Evolutionary conservation across 495 filamentous ascomycete species (phyloP).

Genomic region (Lasiosphaeria miniovina): DNA sequence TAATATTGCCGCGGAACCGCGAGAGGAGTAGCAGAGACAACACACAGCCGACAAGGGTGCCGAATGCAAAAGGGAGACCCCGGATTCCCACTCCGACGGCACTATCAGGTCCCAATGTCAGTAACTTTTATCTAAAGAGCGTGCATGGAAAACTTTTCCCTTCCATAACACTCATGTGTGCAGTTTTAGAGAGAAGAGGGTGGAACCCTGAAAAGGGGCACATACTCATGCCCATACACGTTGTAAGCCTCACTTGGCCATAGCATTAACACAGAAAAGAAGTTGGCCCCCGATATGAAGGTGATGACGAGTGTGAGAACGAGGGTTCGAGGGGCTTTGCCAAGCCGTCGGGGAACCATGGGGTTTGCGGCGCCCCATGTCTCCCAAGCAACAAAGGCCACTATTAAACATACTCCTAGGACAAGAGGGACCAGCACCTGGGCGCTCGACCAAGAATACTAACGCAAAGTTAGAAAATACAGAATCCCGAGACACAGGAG

Average conservation of each 20-base stretch:
- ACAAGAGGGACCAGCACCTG: conserved; percentile 53
- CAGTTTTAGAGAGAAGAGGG: neutral
- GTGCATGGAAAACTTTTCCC: neutral
- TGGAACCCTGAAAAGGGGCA: neutral
- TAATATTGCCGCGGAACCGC: conserved; percentile 59
- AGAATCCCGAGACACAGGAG: neutral
- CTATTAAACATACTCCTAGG: conserved; percentile 54
- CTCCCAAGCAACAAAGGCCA: conserved; percentile 62
- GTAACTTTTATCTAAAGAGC: neutral
- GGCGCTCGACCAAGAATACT: conserved; percentile 37
- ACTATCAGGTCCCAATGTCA: conserved; percentile 10
- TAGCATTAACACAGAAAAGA: conserved; percentile 70
- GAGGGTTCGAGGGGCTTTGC: conserved; percentile 61
- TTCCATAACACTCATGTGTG: too few species aligned
- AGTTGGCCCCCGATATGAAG: conserved; percentile 71
- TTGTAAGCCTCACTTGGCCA: conserved; percentile 76
- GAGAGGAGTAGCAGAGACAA: conserved; percentile 61
- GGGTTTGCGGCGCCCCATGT: conserved; percentile 58
- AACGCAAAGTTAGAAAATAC: neutral
- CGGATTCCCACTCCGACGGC: conserved; percentile 64
- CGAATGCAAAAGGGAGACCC: conserved; percentile 63
- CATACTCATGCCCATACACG: conserved; percentile 63
- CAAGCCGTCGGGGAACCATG: conserved; percentile 63
- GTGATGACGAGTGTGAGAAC: conserved; percentile 66
- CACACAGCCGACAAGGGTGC: conserved; percentile 60